Percentiles rank a stretch among this genome's conserved stretches.
These are phyloP conservation scores for Plasmodium gonderi DNA, from an alignment of 169 alveolate species.

Conservation along the genomic window DNA sequence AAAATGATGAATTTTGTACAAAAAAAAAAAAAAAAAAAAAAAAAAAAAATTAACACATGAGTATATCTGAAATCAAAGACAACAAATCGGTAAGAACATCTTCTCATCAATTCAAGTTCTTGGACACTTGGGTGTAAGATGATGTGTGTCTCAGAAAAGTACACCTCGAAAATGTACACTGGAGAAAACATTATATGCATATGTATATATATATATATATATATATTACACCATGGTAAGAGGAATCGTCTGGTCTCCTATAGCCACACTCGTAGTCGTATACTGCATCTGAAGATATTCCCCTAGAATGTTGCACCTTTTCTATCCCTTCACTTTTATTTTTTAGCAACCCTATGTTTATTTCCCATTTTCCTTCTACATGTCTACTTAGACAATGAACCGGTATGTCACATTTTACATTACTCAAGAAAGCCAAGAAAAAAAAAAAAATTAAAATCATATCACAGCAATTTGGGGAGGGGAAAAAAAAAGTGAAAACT, in stretches of 20 bases:
- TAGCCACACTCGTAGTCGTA: slow-evolving; percentile 72
- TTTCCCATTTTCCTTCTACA: slow-evolving; percentile 69
- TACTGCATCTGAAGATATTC: background rate
- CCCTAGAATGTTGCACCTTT: background rate
- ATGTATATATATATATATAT: background rate
- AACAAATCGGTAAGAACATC: background rate
- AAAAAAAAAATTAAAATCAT: slow-evolving; percentile 24
- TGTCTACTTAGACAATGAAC: slow-evolving; percentile 74
- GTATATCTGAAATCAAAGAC: background rate
- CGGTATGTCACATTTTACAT: slow-evolving; percentile 67
- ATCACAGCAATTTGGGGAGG: background rate
- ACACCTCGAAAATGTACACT: background rate
- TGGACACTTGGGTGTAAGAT: no score
- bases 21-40: background rate
- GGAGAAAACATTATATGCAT: background rate
- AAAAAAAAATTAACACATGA: background rate
- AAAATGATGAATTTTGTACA: background rate
- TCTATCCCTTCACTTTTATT: background rate
- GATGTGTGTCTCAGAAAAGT: no score
- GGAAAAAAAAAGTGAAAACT: background rate
- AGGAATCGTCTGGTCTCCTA: slow-evolving; percentile 52
- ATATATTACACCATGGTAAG: slow-evolving; percentile 68
- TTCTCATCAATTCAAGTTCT: no score
- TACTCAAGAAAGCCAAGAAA: slow-evolving; percentile 11
- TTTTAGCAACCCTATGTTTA: slow-evolving; percentile 38